Evolutionary conservation across 305 asterid genomes (phyloP).

Genomic region (Fraxinus xanthoxyloides): DNA sequence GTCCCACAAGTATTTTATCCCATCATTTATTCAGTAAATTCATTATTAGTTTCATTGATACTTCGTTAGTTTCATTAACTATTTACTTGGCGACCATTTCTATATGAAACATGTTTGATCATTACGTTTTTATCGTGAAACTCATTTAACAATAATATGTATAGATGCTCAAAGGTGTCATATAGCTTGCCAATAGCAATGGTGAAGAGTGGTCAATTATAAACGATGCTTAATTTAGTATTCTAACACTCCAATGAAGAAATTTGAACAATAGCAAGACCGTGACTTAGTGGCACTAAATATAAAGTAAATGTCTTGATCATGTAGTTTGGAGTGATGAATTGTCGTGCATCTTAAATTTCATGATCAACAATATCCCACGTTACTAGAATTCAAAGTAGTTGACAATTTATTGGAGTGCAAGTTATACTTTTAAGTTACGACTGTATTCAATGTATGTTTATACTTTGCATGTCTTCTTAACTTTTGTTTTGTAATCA

Average conservation of each 20-base stretch:
- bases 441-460: background rate
- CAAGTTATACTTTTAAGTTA: background rate
- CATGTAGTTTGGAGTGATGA: background rate
- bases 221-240: background rate
- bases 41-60: too few relatives aligned
- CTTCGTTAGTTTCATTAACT: background rate
- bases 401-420: background rate
- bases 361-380: background rate
- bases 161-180: background rate
- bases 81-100: background rate
- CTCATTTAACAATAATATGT: background rate
- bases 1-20: too few relatives aligned
- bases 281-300: background rate
- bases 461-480: background rate
- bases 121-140: background rate
- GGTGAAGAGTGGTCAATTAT: background rate
- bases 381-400: background rate
- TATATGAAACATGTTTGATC: background rate
- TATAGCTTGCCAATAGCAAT: background rate
- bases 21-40: too few relatives aligned
- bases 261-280: background rate
- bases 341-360: background rate
- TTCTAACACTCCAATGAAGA: background rate
- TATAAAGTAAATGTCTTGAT: background rate
- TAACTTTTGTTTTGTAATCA: background rate